A percentile compares a stretch with the other conserved stretches of the same genome.
These are phyloP conservation scores for Beauveria scarabaeidicola DNA, from an alignment of 2,329 filamentous ascomycete genomes.

Conservation along the genomic window DNA sequence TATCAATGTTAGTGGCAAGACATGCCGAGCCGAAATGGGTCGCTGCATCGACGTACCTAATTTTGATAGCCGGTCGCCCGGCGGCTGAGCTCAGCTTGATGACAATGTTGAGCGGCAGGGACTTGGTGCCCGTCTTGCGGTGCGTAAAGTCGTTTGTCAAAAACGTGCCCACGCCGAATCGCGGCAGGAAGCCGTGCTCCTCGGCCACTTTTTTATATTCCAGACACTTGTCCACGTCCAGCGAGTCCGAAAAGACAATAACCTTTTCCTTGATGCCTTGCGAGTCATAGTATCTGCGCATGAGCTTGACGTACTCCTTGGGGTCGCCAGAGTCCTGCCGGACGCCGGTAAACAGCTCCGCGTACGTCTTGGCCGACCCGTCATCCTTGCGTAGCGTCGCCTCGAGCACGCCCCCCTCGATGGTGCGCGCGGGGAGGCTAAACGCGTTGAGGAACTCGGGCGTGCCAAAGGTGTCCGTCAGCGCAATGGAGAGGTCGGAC, in stretches of 20 bases:
- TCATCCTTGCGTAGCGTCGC: slow-evolving; percentile 33
- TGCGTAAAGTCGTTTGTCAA: slow-evolving; percentile 91
- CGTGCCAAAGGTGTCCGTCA: slow-evolving; percentile 96
- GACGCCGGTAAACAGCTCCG: slow-evolving; percentile 73
- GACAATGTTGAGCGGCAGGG: slow-evolving; percentile 88
- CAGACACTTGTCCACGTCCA: slow-evolving; percentile 84
- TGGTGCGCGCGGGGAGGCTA: slow-evolving; percentile 49
- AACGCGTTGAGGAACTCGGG: slow-evolving; percentile 82
- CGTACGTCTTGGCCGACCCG: slow-evolving; percentile 55
- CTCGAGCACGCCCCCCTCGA: slow-evolving; percentile 33
- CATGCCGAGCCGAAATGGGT: neutral
- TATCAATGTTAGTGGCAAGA: neutral
- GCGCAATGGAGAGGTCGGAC: slow-evolving; percentile 71
- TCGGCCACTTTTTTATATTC: slow-evolving; percentile 84
- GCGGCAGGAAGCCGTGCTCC: slow-evolving; percentile 69
- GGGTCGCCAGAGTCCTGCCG: slow-evolving; percentile 90
- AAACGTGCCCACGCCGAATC: slow-evolving; percentile 92
- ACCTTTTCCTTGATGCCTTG: slow-evolving; percentile 73
- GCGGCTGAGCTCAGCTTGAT: slow-evolving; percentile 88
- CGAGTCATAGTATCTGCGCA: slow-evolving; percentile 71
- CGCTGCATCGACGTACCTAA: slow-evolving; percentile 41
- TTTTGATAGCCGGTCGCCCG: slow-evolving; percentile 79
- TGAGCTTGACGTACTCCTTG: slow-evolving; percentile 65
- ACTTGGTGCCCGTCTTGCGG: slow-evolving; percentile 67
- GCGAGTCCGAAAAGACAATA: slow-evolving; percentile 90